Evolutionary conservation across 2,329 filamentous ascomycete genomes (phyloP).

Genomic region (Xylariaceae sp.): DNA sequence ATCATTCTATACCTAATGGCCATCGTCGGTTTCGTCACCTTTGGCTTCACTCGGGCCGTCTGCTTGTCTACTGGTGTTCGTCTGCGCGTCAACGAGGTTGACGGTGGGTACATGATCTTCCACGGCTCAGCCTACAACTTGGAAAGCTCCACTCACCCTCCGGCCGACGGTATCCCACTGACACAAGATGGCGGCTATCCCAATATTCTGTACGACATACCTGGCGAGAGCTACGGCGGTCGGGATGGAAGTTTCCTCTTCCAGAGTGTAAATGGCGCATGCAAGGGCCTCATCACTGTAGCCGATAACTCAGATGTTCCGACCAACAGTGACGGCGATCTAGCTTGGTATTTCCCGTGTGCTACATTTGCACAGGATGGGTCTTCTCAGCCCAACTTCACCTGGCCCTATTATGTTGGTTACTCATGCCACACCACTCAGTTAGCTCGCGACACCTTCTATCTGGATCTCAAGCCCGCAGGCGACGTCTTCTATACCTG

Average conservation of each 20-base stretch:
- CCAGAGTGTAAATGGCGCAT: conserved; percentile 96
- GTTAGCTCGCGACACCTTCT: conserved; percentile 68
- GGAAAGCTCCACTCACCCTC: conserved; percentile 70
- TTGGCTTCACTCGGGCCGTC: conserved; percentile 88
- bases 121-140: conserved; percentile 89
- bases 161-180: conserved; percentile 70
- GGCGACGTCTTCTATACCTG: conserved; percentile 96
- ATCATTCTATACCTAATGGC: conserved; percentile 85
- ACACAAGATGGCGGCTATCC: conserved; percentile 46
- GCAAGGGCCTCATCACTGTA: conserved; percentile 81
- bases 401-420: conserved; percentile 72
- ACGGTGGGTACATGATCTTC: conserved; percentile 86
- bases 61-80: conserved; percentile 70
- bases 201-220: conserved; percentile 85
- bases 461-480: conserved; percentile 58
- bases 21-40: conserved; percentile 91
- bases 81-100: conserved; percentile 78
- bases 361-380: conserved; percentile 90
- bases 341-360: conserved; percentile 98
- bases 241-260: conserved; percentile 95
- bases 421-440: conserved; percentile 83
- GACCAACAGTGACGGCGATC: conserved; percentile 63
- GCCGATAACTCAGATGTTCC: conserved; percentile 72
- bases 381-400: conserved; percentile 70
- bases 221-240: conserved; percentile 69